A percentile compares a stretch with the other conserved stretches of the same genome.
phyloP scores from a whole-genome alignment of 306 rosid genomes.

The Macrotyloma uniflorum region DNA sequence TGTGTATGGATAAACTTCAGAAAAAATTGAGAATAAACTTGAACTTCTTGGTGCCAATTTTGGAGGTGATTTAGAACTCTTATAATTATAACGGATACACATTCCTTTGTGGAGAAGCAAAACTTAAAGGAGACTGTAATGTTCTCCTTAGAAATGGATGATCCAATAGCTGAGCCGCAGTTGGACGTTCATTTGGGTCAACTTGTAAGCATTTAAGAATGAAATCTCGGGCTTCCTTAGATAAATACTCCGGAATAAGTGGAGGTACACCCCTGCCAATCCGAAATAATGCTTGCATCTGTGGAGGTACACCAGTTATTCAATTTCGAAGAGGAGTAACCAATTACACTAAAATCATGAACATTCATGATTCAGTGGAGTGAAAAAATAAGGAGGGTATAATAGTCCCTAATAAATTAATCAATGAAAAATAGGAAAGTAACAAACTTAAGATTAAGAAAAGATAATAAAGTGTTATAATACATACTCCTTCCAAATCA shows the following conservation, averaged over 20 bases:
- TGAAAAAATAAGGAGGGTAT: not conserved
- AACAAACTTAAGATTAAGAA: not conserved
- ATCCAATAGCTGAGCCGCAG: conserved; percentile 50
- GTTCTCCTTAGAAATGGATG: conserved; percentile 59
- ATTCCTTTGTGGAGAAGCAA: conserved; percentile 39
- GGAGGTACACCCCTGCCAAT: conserved; percentile 59
- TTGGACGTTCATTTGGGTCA: conserved; percentile 52
- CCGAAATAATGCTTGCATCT: conserved; percentile 60
- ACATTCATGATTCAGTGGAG: not conserved
- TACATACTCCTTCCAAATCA: conserved; percentile 60
- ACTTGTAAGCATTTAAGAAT: conserved; percentile 56
- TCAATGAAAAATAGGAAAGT: conserved; percentile 20
- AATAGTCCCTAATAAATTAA: conserved; percentile 2
- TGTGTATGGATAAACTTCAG: conserved; percentile 25
- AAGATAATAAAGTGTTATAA: conserved; percentile 37
- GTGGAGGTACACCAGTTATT: conserved; percentile 30
- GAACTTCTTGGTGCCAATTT: not conserved
- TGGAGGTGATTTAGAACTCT: not conserved
- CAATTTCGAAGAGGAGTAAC: conserved; percentile 21
- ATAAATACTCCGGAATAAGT: conserved; percentile 52
- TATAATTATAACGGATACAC: conserved; percentile 23
- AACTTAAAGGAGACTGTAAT: conserved; percentile 26
- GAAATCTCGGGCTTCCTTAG: conserved; percentile 56
- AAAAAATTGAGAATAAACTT: conserved; percentile 23
- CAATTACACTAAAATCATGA: conserved; percentile 15